Conservation (phyloP, 495 filamentous ascomycete genomes). For the Aspergillus avenaceus region DNA sequence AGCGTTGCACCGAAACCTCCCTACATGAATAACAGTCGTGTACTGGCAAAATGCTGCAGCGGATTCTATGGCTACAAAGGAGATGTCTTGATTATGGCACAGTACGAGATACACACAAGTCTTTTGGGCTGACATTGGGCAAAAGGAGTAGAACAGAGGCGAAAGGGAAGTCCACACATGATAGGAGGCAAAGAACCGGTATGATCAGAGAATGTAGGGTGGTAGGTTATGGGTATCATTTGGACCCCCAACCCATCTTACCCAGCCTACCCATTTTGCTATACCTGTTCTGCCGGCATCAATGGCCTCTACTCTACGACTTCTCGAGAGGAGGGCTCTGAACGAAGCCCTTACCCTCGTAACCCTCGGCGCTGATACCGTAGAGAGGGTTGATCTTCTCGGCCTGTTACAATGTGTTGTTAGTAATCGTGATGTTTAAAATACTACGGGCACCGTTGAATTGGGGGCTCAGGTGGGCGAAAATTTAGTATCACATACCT, state of each 20-base stretch:
- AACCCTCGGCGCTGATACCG: constrained; percentile 75
- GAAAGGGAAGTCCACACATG: constrained; percentile 19
- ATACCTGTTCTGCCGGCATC: constrained; percentile 25
- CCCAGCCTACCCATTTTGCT: constrained; percentile 13
- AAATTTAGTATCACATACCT: constrained; percentile 53
- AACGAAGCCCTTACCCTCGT: constrained; percentile 75
- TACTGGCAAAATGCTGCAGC: constrained; percentile 17
- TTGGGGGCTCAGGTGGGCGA: not conserved
- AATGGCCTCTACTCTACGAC: constrained; percentile 26
- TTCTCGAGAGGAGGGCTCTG: constrained; percentile 59
- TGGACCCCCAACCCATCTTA: constrained; percentile 5
- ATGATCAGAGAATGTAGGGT: constrained; percentile 12
- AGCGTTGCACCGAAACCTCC: no score
- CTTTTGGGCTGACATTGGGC: constrained; percentile 34
- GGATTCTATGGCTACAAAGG: constrained; percentile 44
- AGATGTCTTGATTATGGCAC: constrained; percentile 51
- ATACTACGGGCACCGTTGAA: not conserved
- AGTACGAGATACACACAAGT: constrained; percentile 45
- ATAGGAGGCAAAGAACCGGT: constrained; percentile 15
- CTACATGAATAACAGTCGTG: no score
- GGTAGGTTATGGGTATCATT: constrained; percentile 3
- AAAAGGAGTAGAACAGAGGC: constrained; percentile 35
- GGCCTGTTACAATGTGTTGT: constrained; percentile 42
- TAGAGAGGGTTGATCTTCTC: constrained; percentile 90
- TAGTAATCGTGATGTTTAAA: constrained; percentile 5